Conservation (phyloP, 495 filamentous ascomycete species). For the Hapsidospora chrysogenum region DNA sequence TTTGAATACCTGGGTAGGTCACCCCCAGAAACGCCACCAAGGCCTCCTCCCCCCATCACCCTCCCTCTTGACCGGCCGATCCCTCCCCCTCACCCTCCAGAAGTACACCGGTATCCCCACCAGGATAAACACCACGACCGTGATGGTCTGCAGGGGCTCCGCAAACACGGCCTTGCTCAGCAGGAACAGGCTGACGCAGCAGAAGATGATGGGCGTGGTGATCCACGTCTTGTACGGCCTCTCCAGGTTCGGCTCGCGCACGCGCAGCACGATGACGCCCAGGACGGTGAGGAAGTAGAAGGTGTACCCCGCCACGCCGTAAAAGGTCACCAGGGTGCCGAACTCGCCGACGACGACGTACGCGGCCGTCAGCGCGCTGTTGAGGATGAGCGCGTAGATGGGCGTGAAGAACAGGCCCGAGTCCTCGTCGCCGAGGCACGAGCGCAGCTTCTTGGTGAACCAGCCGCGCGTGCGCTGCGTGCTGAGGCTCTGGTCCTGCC, state of each 20-base stretch:
- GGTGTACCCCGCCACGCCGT: conserved; percentile 88
- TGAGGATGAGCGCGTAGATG: conserved; percentile 75
- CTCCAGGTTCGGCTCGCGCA: conserved; percentile 77
- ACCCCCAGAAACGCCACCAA: conserved; percentile 29
- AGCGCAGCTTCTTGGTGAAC: conserved; percentile 35
- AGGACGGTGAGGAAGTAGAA: conserved; percentile 96
- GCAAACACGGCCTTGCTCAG: conserved; percentile 76
- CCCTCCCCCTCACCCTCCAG: conserved; percentile 55
- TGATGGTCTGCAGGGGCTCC: conserved; percentile 73
- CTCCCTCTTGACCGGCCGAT: conserved; percentile 21
- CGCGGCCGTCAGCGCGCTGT: conserved; percentile 46
- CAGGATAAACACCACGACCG: conserved; percentile 69
- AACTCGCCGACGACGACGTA: conserved; percentile 87
- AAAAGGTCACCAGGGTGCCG: conserved; percentile 81
- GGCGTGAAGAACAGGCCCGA: conserved; percentile 67
- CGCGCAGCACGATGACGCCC: conserved; percentile 75
- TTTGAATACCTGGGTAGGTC: background rate
- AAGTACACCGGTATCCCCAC: conserved; percentile 78
- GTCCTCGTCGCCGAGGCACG: conserved; percentile 42
- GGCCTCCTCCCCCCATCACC: conserved; percentile 7
- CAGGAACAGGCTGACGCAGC: conserved; percentile 89
- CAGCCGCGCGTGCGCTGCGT: conserved; percentile 41
- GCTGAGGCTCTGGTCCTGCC: conserved; percentile 14
- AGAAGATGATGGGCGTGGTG: conserved; percentile 90
- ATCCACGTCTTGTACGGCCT: conserved; percentile 93